A percentile compares a stretch with the other conserved stretches of the same genome.
These are phyloP conservation scores for Blastocystis hominis DNA, from an alignment of 352 stramenopile genomes.

Conservation along the genomic window DNA sequence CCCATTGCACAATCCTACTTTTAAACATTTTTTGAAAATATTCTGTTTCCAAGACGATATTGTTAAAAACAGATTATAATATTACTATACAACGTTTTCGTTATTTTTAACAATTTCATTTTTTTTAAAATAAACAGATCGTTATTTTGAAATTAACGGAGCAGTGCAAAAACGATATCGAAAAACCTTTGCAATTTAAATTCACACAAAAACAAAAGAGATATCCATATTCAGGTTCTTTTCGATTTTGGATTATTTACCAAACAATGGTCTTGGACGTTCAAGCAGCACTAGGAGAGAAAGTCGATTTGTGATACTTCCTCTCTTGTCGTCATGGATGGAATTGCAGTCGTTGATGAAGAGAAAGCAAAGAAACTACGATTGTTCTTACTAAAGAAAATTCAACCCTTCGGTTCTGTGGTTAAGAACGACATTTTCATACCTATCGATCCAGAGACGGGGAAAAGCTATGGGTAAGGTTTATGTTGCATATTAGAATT, in stretches of 20 bases:
- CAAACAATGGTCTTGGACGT: conserved; percentile 37
- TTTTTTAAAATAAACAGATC: no score
- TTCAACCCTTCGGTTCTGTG: conserved; percentile 7
- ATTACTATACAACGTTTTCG: no score
- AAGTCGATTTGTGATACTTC: conserved; percentile 1
- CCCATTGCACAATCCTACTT: no score
- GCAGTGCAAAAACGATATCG: no score
- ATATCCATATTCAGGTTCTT: no score
- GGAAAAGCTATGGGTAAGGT: conserved; percentile 12
- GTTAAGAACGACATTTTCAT: conserved; percentile 32
- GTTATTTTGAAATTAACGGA: no score
- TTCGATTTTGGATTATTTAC: background rate
- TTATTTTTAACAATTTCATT: no score
- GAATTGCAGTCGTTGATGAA: conserved; percentile 28
- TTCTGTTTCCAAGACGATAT: no score
- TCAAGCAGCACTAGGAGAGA: background rate
- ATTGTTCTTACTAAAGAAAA: conserved; percentile 19
- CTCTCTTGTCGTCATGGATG: background rate
- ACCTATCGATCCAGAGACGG: conserved; percentile 7
- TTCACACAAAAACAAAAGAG: no score
- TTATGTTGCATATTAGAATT: background rate
- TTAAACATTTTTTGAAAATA: no score
- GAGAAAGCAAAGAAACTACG: conserved; percentile 37
- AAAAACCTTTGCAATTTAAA: no score
- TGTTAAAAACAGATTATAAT: no score